Evolutionary conservation across 306 rosid species (phyloP), one percentile per base, ranked within the genome.

Genomic region (Castanospermum australe): DNA sequence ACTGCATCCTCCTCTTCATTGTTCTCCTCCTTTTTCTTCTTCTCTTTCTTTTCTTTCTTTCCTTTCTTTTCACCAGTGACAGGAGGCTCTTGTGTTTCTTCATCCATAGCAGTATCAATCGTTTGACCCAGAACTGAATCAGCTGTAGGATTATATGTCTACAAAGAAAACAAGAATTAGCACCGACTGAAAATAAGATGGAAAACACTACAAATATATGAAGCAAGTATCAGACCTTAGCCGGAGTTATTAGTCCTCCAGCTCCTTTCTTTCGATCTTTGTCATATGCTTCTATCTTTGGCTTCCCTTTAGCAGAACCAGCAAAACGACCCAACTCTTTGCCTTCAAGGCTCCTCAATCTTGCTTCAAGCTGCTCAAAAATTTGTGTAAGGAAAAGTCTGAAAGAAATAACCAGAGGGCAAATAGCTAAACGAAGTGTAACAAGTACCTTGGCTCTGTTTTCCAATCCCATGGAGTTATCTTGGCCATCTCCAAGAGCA

Each of bases 261-360:
- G 83, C 77, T 75, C 96, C 97, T 73, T 93, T 90, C 97, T 95
- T 95, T 64, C 86, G 35, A 80, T 93, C 99, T 90, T 86, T 95
- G 83, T 93, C 99, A 66, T 95, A 95, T 64, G 85, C 90, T 88
- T 93, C 94, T 6, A 95, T 93, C 84, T 85, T 91, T 1, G 98
- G 97, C 57, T 93, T 95, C 71, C 98, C 98, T 84, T 91, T 95
- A 48, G 97, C 90, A 12, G 99, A 95, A 61, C 97, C 94, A 47
- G 98, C 91, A 79, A 57, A 87, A 6, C 85, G 94, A 36, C 98
- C 92, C 62, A 95, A 86, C 67, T 93, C 97, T 74, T 69, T 91
- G 67, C 99, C 99, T 83, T 95, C 99, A 12, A 93, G 94, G 56
- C 51, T 88, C 84, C 99, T 90, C 62, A 95, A 84, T 33, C 98